Conservation (phyloP, 2,329 filamentous ascomycete genomes). For the Colletotrichum gloeosporioides region DNA sequence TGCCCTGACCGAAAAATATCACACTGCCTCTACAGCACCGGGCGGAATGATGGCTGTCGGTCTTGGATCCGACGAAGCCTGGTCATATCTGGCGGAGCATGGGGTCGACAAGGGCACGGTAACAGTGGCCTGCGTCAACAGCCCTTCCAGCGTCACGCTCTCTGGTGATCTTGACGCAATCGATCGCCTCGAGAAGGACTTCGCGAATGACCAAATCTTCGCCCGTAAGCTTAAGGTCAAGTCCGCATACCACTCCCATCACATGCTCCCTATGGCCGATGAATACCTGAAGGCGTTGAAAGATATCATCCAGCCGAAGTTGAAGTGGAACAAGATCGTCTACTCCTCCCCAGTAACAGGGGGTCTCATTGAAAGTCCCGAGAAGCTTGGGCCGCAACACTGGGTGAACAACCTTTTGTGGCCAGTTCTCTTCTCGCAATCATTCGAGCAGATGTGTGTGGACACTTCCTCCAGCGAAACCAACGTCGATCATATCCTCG, state of each 20-base stretch:
- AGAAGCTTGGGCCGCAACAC: neutral
- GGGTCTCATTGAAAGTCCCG: slow-evolving; percentile 26
- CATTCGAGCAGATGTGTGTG: slow-evolving; percentile 1
- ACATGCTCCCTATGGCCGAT: slow-evolving; percentile 51
- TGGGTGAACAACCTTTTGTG: slow-evolving; percentile 7
- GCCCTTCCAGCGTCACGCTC: slow-evolving; percentile 38
- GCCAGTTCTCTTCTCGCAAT: neutral
- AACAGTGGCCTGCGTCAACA: slow-evolving; percentile 43
- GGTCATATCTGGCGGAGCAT: slow-evolving; percentile 2
- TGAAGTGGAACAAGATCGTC: slow-evolving; percentile 31
- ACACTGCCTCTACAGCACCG: neutral
- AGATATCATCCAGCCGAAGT: neutral
- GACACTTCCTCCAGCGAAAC: neutral
- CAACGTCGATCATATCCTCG: slow-evolving; percentile 43
- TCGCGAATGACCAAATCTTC: slow-evolving; percentile 22
- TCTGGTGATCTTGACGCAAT: slow-evolving; percentile 28
- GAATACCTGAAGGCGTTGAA: neutral
- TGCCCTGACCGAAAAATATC: slow-evolving; percentile 4
- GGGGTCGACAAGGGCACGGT: slow-evolving; percentile 19
- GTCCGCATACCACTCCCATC: slow-evolving; percentile 11
- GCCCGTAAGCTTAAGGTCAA: slow-evolving; percentile 21
- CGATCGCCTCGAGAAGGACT: slow-evolving; percentile 18
- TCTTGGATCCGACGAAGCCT: slow-evolving; percentile 23
- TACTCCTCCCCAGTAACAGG: slow-evolving; percentile 14
- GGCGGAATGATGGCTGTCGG: slow-evolving; percentile 39